A percentile compares a stretch with the other conserved stretches of the same genome.
Evolutionary conservation across 2,329 filamentous ascomycete species (phyloP).

Genomic region (Penicillium sp.): DNA sequence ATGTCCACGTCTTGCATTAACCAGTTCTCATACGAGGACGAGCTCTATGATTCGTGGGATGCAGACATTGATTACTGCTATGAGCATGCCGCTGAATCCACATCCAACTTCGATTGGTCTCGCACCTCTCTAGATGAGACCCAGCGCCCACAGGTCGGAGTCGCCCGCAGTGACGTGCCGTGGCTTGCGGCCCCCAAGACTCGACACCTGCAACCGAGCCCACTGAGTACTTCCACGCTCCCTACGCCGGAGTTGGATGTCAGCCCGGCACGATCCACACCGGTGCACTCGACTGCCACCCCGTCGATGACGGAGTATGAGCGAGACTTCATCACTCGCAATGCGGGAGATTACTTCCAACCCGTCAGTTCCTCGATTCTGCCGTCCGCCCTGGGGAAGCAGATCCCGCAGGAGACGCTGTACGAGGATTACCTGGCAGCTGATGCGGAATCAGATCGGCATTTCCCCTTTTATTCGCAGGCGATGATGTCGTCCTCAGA

Average conservation of each 20-base stretch:
- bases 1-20: conserved; percentile 17
- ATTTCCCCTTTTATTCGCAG: conserved; percentile 48
- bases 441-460: conserved; percentile 48
- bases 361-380: conserved; percentile 33
- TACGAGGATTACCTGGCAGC: conserved; percentile 45
- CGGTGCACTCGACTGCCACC: conserved; percentile 29
- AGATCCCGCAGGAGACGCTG: conserved; percentile 33
- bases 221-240: conserved; percentile 26
- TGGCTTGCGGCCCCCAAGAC: conserved; percentile 12
- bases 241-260: conserved; percentile 35
- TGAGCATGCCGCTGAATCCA: conserved; percentile 59
- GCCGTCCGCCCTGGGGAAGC: conserved; percentile 31
- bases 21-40: conserved; percentile 25
- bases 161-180: conserved; percentile 14
- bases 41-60: conserved; percentile 53
- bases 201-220: conserved; percentile 21
- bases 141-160: conserved; percentile 16
- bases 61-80: conserved; percentile 63
- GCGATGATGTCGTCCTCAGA: conserved; percentile 40
- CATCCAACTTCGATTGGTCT: conserved; percentile 60
- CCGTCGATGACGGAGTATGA: conserved; percentile 32
- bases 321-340: conserved; percentile 24
- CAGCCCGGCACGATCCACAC: conserved; percentile 32
- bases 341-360: conserved; percentile 32
- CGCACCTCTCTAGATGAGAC: conserved; percentile 35